These are phyloP conservation scores for Leishmania lainsoni DNA, from an alignment of 208 protist genomes.

Conservation along the genomic window DNA sequence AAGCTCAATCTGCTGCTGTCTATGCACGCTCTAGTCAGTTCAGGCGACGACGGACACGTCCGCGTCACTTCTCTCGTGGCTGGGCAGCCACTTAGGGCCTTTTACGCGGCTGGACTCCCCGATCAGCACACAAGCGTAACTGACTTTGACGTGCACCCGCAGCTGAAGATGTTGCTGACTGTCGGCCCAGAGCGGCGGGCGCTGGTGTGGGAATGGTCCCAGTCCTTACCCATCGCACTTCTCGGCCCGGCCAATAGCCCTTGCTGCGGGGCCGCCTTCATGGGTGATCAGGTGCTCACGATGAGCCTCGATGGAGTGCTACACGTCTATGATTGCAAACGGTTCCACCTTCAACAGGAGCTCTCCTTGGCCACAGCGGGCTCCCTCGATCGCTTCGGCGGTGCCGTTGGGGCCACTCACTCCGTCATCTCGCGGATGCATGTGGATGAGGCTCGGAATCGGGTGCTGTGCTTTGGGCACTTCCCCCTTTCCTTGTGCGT, in stretches of 20 bases:
- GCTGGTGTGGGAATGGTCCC: conserved; percentile 81
- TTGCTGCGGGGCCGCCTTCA: conserved; percentile 58
- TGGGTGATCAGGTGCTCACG: conserved; percentile 64
- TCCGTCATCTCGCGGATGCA: conserved; percentile 25
- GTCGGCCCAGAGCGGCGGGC: conserved; percentile 74
- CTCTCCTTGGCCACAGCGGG: conserved; percentile 37
- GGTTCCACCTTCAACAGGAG: conserved; percentile 65
- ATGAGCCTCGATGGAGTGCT: conserved; percentile 57
- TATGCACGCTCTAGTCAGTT: conserved; percentile 62
- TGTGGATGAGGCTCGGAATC: conserved; percentile 36
- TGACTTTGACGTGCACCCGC: conserved; percentile 61
- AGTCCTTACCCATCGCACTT: conserved; percentile 57
- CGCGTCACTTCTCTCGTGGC: conserved; percentile 69
- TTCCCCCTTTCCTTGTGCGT: conserved; percentile 60
- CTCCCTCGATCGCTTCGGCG: conserved; percentile 11
- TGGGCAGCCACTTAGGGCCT: conserved; percentile 47
- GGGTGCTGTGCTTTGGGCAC: conserved; percentile 51
- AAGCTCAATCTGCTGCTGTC: conserved; percentile 72
- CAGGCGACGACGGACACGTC: conserved; percentile 69
- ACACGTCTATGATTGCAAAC: conserved; percentile 70
- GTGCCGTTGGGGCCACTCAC: background rate
- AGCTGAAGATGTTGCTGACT: conserved; percentile 72
- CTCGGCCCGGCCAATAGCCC: conserved; percentile 73
- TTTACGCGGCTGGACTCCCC: conserved; percentile 33
- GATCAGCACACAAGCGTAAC: conserved; percentile 60